These are phyloP conservation scores for Nannochloropsis granulata DNA, from an alignment of 108 stramenopile species.

Conservation along the genomic window DNA sequence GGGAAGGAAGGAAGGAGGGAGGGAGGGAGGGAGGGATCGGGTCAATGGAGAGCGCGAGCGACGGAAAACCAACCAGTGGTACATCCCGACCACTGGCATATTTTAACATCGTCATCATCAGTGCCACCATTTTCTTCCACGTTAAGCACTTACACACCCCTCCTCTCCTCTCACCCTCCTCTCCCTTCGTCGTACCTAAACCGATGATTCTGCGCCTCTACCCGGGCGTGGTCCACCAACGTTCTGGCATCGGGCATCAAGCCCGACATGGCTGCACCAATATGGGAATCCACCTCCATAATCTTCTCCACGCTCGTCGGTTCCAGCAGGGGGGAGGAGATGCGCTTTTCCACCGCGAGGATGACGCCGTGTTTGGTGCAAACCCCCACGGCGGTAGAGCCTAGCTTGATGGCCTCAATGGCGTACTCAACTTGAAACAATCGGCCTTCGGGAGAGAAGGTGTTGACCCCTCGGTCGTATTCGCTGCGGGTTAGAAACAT, in stretches of 20 bases:
- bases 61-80: too few relatives aligned
- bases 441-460: constrained; percentile 97
- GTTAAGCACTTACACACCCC: too few relatives aligned
- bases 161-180: too few relatives aligned
- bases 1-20: too few relatives aligned
- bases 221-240: constrained; percentile 92
- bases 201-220: constrained; percentile 51
- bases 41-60: too few relatives aligned
- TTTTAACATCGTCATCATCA: too few relatives aligned
- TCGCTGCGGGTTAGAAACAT: constrained; percentile 39
- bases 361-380: constrained; percentile 84
- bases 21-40: too few relatives aligned
- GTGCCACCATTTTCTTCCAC: too few relatives aligned
- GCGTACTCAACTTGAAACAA: constrained; percentile 98
- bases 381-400: constrained; percentile 91
- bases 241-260: constrained; percentile 93
- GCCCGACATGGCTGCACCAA: constrained; percentile 95
- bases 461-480: constrained; percentile 99
- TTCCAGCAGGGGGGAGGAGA: constrained; percentile 81
- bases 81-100: too few relatives aligned
- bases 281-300: constrained; percentile 87
- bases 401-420: constrained; percentile 86
- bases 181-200: neutral
- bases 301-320: constrained; percentile 88
- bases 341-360: constrained; percentile 92